Evolutionary conservation across 139 green algal genomes (phyloP).

Genomic region (Volvox reticuliferus): DNA sequence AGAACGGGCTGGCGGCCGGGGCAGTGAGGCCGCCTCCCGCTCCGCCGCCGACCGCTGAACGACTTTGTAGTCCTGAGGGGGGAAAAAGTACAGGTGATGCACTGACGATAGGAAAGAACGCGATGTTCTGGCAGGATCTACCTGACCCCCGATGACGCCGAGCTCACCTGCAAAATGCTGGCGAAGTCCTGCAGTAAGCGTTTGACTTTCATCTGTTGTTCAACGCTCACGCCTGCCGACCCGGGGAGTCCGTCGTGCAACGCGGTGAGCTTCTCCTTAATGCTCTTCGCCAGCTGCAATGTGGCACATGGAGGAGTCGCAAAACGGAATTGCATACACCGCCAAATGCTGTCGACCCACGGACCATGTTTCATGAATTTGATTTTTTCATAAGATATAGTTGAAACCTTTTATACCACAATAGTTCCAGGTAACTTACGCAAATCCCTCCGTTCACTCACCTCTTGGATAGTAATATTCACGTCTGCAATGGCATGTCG

Average conservation of each 20-base stretch:
- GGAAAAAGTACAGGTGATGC: neutral
- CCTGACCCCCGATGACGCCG: too few species aligned
- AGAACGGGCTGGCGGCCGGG: conserved; percentile 23
- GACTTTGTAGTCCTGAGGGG: conserved; percentile 72
- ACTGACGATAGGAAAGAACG: too few species aligned
- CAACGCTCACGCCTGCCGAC: neutral
- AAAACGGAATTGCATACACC: too few species aligned
- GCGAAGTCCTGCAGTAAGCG: conserved; percentile 73
- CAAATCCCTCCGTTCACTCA: neutral
- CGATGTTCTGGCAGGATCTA: too few species aligned
- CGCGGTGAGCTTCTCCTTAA: conserved; percentile 60
- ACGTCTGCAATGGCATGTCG: conserved; percentile 57
- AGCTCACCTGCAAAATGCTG: conserved; percentile 56
- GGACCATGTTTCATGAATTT: too few species aligned
- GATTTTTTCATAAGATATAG: too few species aligned
- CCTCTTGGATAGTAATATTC: conserved; percentile 54
- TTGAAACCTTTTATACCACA: too few species aligned
- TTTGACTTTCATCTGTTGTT: conserved; percentile 48
- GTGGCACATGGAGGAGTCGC: too few species aligned
- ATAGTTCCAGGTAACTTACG: too few species aligned
- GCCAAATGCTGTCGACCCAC: too few species aligned
- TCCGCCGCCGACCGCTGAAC: conserved; percentile 70
- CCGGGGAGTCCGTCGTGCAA: conserved; percentile 22
- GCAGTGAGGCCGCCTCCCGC: conserved; percentile 78
- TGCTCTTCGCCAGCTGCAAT: conserved; percentile 50